Conservation (phyloP, 2,329 filamentous ascomycete genomes). For the Tricladium varicosporioides region DNA sequence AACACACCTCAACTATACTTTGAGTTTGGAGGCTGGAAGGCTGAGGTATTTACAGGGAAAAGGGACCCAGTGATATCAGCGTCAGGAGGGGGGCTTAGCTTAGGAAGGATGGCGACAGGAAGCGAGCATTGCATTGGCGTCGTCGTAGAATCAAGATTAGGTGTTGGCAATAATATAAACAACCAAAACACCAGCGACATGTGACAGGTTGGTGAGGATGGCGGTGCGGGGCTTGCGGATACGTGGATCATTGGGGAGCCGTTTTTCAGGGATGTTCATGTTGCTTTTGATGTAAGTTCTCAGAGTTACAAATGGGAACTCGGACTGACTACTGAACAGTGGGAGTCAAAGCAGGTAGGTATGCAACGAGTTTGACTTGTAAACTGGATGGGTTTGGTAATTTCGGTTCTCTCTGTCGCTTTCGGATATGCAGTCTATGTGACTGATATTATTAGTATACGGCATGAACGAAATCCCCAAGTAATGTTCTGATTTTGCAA, state of each 20-base stretch:
- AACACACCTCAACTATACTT: conserved; percentile 21
- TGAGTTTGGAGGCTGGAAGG: conserved; percentile 20
- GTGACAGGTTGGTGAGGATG: neutral
- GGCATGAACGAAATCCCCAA: no score
- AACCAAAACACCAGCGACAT: neutral
- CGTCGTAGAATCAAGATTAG: conserved; percentile 23
- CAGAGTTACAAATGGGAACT: no score
- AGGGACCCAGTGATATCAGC: conserved; percentile 14
- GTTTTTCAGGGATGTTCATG: conserved; percentile 26
- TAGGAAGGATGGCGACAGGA: conserved; percentile 19
- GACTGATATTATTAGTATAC: no score
- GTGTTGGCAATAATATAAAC: neutral
- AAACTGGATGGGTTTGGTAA: no score
- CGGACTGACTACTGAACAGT: no score
- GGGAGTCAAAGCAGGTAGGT: no score
- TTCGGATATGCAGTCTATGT: no score
- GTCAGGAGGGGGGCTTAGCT: conserved; percentile 21
- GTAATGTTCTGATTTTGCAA: no score
- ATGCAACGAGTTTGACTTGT: no score
- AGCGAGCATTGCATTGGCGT: conserved; percentile 25
- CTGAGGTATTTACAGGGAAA: conserved; percentile 18
- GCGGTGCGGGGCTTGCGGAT: conserved; percentile 18
- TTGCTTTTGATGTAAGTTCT: conserved; percentile 25
- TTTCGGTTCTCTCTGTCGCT: no score
- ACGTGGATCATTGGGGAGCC: conserved; percentile 26